A percentile compares a stretch with the other conserved stretches of the same genome.
These are phyloP conservation scores for Isoetes engelmannii DNA, from an alignment of 83 land plant genomes.

Conservation along the genomic window DNA sequence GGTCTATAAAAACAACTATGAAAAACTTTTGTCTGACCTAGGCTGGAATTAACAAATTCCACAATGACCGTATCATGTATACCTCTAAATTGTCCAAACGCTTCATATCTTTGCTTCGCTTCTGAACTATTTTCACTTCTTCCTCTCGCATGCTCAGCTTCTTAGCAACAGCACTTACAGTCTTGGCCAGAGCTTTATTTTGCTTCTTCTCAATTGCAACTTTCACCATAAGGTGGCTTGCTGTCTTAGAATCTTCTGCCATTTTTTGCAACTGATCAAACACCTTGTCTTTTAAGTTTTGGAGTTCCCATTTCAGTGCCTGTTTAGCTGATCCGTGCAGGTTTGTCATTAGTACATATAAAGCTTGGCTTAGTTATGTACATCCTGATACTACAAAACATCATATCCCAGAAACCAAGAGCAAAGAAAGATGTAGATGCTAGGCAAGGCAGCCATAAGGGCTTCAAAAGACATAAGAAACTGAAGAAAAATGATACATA, in stretches of 20 bases:
- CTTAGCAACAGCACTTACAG: slow-evolving; percentile 31
- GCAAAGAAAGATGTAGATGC: too few relatives aligned
- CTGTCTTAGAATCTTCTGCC: slow-evolving; percentile 58
- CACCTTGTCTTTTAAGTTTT: slow-evolving; percentile 56
- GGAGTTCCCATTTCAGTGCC: slow-evolving; percentile 61
- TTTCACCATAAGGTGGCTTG: slow-evolving; percentile 34
- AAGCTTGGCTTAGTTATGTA: neutral
- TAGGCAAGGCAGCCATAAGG: too few relatives aligned
- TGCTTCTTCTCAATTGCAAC: slow-evolving; percentile 36
- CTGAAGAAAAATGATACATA: too few relatives aligned
- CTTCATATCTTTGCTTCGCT: slow-evolving; percentile 6
- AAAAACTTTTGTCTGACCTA: too few relatives aligned
- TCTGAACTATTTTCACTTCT: slow-evolving; percentile 47
- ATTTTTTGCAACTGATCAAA: slow-evolving; percentile 61
- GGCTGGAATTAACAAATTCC: too few relatives aligned
- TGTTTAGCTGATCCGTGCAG: slow-evolving; percentile 41
- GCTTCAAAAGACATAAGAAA: too few relatives aligned
- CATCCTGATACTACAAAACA: neutral
- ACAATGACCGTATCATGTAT: too few relatives aligned
- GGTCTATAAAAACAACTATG: too few relatives aligned
- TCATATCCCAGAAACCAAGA: neutral
- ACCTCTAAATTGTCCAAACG: too few relatives aligned
- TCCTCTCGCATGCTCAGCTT: slow-evolving; percentile 40
- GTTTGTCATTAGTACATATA: slow-evolving; percentile 7
- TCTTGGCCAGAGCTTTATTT: slow-evolving; percentile 43